Evolutionary conservation across 208 protist species (phyloP), one percentile per base, ranked within the genome.

Genomic region (Dictyostelium gargantuum): DNA sequence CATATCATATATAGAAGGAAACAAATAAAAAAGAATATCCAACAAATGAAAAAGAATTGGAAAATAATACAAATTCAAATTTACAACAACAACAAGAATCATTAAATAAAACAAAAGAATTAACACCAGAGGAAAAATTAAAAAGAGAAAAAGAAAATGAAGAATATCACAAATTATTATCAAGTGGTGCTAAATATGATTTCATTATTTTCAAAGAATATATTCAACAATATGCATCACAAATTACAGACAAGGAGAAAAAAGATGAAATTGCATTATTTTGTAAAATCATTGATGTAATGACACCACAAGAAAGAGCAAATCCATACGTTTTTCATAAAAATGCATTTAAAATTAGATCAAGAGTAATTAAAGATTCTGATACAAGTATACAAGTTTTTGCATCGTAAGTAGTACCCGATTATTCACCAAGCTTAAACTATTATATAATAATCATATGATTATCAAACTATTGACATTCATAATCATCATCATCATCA

Each of bases 321-420:
- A 86, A 86, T 35, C 81, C 81, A 73, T 38, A 48, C 23, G 11
- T 86, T n/a, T 86, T 86, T 17, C 42, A 46, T 29, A 86, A 86
- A 48, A 40, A 86, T 61, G 63, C 66, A 23, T 86, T 86, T 32
- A 86, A 50, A 46, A 86, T 86, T 35, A 86, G 73, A 76, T 3
- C 35, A 17, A 86, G 81, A 76, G 44, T 86, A 35, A 42, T 46
- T 32, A 52, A 74, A 63, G 81, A 86, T 8, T 50, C 63, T 35
- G 46, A 29, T 19, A 54, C 66, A 19, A n/a, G 50, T 44, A n/a
- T 40, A 23, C 9, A 15, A 23, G 32, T 61, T 46, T 76, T 86
- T 61, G 26, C 63, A 63, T 8, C 46, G 79, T 72, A 81, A 48
- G 58, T 35, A 40, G n/a, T n/a, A n/a, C n/a, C n/a, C n/a, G n/a